Evolutionary conservation across 2,329 filamentous ascomycete genomes (phyloP).

Genomic region (Arachnopeziza araneosa): DNA sequence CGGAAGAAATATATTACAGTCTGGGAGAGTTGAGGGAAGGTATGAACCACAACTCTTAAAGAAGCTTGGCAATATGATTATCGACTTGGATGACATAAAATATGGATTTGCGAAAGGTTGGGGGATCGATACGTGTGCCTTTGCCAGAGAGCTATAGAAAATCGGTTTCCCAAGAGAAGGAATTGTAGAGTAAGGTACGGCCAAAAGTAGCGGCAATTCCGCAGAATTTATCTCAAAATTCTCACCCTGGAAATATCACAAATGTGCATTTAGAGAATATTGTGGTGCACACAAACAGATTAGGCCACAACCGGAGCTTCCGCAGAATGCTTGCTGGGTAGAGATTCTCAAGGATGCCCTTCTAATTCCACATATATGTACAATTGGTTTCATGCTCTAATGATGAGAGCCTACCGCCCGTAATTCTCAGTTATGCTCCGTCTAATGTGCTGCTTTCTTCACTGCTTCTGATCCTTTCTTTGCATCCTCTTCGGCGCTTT

Average conservation of each 20-base stretch:
- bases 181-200: no score
- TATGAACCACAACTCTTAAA: no score
- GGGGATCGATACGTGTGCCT: no score
- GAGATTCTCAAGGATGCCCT: background rate
- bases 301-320: background rate
- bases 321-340: background rate
- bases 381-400: background rate
- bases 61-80: no score
- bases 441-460: background rate
- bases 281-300: background rate
- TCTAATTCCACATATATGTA: background rate
- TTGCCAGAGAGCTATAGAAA: no score
- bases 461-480: constrained; percentile 5
- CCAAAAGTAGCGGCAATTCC: no score
- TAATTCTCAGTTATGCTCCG: background rate
- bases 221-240: background rate
- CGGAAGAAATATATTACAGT: no score
- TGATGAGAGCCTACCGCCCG: background rate
- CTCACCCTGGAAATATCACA: background rate
- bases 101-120: no score
- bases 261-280: background rate
- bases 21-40: no score
- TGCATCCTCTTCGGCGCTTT: constrained; percentile 18
- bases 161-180: no score
- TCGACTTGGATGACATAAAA: no score